phyloP scores from a whole-genome alignment of 1,284 basidiomycete species.

The Cryptococcus sp. region DNA sequence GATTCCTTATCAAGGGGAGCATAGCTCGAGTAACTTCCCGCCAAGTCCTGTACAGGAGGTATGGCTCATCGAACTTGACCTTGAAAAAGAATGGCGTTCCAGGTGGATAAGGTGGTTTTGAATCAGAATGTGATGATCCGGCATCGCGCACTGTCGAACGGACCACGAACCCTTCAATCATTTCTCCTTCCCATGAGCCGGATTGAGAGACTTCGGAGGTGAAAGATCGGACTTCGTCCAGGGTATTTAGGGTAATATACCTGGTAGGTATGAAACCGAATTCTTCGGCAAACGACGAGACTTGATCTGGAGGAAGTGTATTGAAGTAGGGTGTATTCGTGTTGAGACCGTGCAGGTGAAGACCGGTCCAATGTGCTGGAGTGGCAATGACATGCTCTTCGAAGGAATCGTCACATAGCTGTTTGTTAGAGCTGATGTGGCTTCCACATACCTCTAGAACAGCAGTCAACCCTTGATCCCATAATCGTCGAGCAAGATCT shows the following conservation, averaged over 20 bases:
- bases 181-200: slow-evolving; percentile 76
- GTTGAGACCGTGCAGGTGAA: slow-evolving; percentile 93
- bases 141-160: slow-evolving; percentile 60
- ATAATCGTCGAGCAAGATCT: slow-evolving; percentile 70
- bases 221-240: slow-evolving; percentile 69
- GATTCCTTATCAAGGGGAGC: slow-evolving; percentile 49
- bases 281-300: slow-evolving; percentile 75
- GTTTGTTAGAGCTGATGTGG: slow-evolving; percentile 3
- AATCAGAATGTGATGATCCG: slow-evolving; percentile 7
- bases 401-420: slow-evolving; percentile 96
- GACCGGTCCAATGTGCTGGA: slow-evolving; percentile 73
- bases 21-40: slow-evolving; percentile 83
- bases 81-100: slow-evolving; percentile 97
- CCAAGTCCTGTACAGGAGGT: slow-evolving; percentile 98
- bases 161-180: slow-evolving; percentile 95
- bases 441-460: slow-evolving; percentile 70
- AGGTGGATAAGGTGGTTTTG: slow-evolving; percentile 61
- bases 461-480: slow-evolving; percentile 82
- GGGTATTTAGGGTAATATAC: slow-evolving; percentile 58
- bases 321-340: slow-evolving; percentile 64
- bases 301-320: slow-evolving; percentile 64
- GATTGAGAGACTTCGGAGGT: slow-evolving; percentile 63
- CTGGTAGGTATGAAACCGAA: slow-evolving; percentile 90
- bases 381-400: slow-evolving; percentile 96
- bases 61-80: slow-evolving; percentile 98